These are phyloP conservation scores for Aspergillus clavatus DNA, from an alignment of 2,329 filamentous ascomycete genomes.

Conservation along the genomic window DNA sequence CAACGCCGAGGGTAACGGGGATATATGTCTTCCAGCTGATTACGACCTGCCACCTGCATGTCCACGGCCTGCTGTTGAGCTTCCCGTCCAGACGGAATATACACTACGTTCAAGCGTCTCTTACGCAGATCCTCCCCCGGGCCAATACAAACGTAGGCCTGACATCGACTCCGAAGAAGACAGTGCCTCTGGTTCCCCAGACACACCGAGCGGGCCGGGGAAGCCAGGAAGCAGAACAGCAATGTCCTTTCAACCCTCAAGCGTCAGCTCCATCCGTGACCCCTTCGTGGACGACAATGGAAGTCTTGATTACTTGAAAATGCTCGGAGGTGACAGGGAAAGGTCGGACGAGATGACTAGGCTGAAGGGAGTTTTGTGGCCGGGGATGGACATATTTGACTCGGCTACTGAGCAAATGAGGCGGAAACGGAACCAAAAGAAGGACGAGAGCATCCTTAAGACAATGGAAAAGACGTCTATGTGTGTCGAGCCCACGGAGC, in stretches of 20 bases:
- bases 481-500: slow-evolving; percentile 44
- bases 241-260: slow-evolving; percentile 1
- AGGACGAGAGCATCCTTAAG: slow-evolving; percentile 43
- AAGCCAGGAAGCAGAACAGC: slow-evolving; percentile 1
- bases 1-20: slow-evolving; percentile 1
- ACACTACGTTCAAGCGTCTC: not conserved
- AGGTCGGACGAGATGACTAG: slow-evolving; percentile 37
- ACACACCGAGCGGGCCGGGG: slow-evolving; percentile 11
- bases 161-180: slow-evolving; percentile 15
- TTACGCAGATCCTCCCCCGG: not conserved
- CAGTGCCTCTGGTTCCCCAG: slow-evolving; percentile 4
- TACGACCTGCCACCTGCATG: slow-evolving; percentile 5
- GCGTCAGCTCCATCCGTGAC: slow-evolving; percentile 13
- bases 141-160: slow-evolving; percentile 16
- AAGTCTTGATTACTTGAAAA: slow-evolving; percentile 15
- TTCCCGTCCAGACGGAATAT: slow-evolving; percentile 2
- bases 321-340: slow-evolving; percentile 23
- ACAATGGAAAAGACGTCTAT: slow-evolving; percentile 45
- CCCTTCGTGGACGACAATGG: slow-evolving; percentile 17
- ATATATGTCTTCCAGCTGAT: slow-evolving; percentile 2
- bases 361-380: slow-evolving; percentile 47
- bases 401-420: slow-evolving; percentile 47
- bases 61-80: slow-evolving; percentile 1
- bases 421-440: slow-evolving; percentile 49
- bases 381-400: slow-evolving; percentile 51